Conservation (phyloP, 2,329 filamentous ascomycete genomes). For the Botrytis pseudocinerea region DNA sequence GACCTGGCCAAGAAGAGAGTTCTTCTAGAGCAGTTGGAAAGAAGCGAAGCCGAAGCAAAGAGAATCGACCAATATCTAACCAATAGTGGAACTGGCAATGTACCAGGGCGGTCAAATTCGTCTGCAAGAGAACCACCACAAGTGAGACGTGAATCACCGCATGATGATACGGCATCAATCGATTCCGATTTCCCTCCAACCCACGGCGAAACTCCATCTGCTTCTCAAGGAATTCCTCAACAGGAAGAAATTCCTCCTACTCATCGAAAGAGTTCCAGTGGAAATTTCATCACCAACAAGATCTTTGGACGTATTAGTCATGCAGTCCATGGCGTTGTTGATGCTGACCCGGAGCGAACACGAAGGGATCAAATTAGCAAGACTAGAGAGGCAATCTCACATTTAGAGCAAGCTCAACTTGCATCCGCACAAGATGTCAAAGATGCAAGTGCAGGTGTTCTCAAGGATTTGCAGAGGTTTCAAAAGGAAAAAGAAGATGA, state of each 20-base stretch:
- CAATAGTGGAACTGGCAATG: slow-evolving; percentile 61
- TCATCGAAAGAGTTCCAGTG: slow-evolving; percentile 80
- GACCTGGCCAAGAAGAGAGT: slow-evolving; percentile 84
- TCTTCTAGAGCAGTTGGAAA: slow-evolving; percentile 84
- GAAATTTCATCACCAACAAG: slow-evolving; percentile 89
- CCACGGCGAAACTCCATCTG: slow-evolving; percentile 75
- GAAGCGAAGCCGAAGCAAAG: slow-evolving; percentile 87
- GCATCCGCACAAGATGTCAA: slow-evolving; percentile 90
- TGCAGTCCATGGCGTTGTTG: slow-evolving; percentile 92
- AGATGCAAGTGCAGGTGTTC: slow-evolving; percentile 83
- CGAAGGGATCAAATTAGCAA: slow-evolving; percentile 92
- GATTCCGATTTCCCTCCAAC: slow-evolving; percentile 96
- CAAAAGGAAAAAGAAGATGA: slow-evolving; percentile 96
- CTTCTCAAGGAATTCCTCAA: slow-evolving; percentile 69
- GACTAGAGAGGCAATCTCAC: slow-evolving; percentile 80
- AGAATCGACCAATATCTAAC: slow-evolving; percentile 92
- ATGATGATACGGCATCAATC: slow-evolving; percentile 83
- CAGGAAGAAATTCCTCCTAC: slow-evolving; percentile 46
- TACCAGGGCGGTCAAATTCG: slow-evolving; percentile 67
- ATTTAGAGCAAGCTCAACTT: slow-evolving; percentile 88
- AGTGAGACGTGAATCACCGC: slow-evolving; percentile 52
- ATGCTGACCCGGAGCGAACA: slow-evolving; percentile 92
- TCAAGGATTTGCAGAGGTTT: slow-evolving; percentile 89
- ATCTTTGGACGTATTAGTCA: slow-evolving; percentile 95
- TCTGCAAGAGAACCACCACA: slow-evolving; percentile 54